phyloP scores from a whole-genome alignment of 352 stramenopile genomes.

The Phytophthora pinifolia region DNA sequence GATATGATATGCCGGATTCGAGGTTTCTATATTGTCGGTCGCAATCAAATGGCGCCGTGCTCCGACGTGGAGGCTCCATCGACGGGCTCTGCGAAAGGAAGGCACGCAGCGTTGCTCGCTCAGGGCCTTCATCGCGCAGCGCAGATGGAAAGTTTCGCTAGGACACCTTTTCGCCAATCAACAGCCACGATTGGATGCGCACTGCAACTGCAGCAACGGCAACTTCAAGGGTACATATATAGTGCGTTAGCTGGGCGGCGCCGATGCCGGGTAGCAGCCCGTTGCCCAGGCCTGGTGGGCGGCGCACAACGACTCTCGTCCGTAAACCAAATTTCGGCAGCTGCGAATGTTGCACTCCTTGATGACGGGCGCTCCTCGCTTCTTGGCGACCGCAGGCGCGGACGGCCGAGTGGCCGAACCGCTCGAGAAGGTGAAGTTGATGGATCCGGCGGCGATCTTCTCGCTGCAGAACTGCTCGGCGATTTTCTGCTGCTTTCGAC shows the following conservation, averaged over 20 bases:
- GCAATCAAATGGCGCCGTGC: background rate
- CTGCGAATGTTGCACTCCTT: slow-evolving; percentile 5
- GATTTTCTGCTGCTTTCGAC: slow-evolving; percentile 4
- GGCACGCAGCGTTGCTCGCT: too few species aligned
- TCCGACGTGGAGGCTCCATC: too few species aligned
- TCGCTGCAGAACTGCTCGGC: slow-evolving; percentile 16
- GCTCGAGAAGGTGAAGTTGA: slow-evolving; percentile 1
- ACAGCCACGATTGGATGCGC: background rate
- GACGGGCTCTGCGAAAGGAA: too few species aligned
- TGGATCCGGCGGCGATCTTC: background rate
- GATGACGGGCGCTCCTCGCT: background rate
- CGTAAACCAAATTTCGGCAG: slow-evolving; percentile 4
- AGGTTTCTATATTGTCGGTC: background rate
- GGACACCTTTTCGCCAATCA: slow-evolving; percentile 10
- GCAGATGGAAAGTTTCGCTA: slow-evolving; percentile 4
- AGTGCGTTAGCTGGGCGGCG: too few species aligned
- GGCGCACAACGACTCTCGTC: slow-evolving; percentile 1
- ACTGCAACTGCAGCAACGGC: slow-evolving; percentile 9
- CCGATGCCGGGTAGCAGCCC: background rate
- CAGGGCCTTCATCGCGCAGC: too few species aligned
- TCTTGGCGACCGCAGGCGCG: background rate
- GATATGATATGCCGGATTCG: slow-evolving; percentile 1
- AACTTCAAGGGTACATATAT: background rate
- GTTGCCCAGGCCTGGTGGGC: slow-evolving; percentile 9
- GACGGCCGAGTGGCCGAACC: background rate